Conservation (phyloP, 176 grass and related monocot species). For the bread wheat (Triticum aestivum) region DNA sequence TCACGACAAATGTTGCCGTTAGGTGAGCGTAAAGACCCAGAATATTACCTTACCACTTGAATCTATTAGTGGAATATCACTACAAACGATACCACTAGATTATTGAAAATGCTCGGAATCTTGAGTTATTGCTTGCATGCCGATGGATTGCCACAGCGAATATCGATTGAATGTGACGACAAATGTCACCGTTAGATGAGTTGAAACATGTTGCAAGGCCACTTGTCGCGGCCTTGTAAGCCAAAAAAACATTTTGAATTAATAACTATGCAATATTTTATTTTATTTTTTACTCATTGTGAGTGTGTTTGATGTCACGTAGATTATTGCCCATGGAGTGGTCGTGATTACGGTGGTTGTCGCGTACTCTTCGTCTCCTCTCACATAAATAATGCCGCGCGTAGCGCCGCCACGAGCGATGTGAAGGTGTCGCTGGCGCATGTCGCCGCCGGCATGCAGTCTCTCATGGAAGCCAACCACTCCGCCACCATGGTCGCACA, state of each 20-base stretch:
- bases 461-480: conserved; percentile 15
- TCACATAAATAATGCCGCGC: background rate
- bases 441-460: conserved; percentile 1
- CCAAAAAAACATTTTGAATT: background rate
- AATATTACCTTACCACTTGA: too few species aligned
- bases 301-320: background rate
- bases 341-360: background rate
- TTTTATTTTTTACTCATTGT: background rate
- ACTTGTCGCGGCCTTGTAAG: background rate
- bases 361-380: background rate
- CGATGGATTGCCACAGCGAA: too few species aligned
- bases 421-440: background rate
- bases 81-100: too few species aligned
- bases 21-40: background rate
- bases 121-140: too few species aligned
- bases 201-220: background rate
- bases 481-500: background rate
- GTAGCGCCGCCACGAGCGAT: background rate
- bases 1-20: background rate
- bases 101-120: too few species aligned
- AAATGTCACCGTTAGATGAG: background rate
- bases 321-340: background rate
- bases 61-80: too few species aligned
- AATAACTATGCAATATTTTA: background rate
- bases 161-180: background rate